These are phyloP conservation scores for Colletotrichum sp. DNA, from an alignment of 2,329 filamentous ascomycete species.

Conservation along the genomic window DNA sequence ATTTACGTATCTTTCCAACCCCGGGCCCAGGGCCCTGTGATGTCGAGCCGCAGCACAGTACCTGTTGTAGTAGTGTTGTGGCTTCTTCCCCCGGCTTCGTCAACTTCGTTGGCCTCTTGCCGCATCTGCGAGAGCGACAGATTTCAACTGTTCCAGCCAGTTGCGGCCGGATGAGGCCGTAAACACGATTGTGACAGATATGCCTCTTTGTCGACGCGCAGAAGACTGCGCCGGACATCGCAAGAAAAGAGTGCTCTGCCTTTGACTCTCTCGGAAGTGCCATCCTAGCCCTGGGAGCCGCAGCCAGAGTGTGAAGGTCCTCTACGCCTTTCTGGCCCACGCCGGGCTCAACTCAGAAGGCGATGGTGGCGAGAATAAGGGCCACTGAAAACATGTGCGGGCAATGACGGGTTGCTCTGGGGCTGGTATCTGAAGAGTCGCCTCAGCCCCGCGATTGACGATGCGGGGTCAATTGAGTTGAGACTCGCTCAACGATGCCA, in stretches of 20 bases:
- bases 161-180: not conserved
- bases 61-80: not conserved
- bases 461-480: not conserved
- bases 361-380: not conserved
- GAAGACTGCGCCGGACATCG: not conserved
- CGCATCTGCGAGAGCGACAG: accelerated
- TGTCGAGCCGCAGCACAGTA: not conserved
- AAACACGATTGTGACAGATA: not conserved
- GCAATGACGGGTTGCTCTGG: not conserved
- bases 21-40: not conserved
- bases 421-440: not conserved
- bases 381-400: not conserved
- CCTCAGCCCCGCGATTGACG: accelerated
- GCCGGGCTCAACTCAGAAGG: not conserved
- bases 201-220: not conserved
- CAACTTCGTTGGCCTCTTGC: not conserved
- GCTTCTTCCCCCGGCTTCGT: not conserved
- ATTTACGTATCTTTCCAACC: not conserved
- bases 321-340: not conserved
- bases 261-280: too few relatives aligned
- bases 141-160: not conserved
- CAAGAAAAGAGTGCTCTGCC: too few relatives aligned
- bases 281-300: not conserved
- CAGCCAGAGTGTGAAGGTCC: not conserved
- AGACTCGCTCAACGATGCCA: not conserved